Conservation (phyloP, 495 filamentous ascomycete genomes). For the Penicillium egyptiacum region DNA sequence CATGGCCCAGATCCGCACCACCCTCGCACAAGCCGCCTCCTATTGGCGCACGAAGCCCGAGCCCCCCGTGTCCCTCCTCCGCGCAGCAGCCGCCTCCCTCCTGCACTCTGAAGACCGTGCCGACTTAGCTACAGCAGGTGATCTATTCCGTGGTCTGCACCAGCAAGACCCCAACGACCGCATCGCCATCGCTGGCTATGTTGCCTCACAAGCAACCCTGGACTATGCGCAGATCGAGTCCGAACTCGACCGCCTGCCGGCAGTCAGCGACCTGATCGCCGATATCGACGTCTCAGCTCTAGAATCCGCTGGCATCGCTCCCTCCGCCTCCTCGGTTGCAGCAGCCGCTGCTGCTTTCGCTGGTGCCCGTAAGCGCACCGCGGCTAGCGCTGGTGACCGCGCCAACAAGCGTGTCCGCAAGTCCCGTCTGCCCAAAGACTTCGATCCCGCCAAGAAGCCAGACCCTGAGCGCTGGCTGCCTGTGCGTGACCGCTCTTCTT, state of each 20-base stretch:
- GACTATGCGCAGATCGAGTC: constrained; percentile 59
- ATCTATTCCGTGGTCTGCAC: constrained; percentile 71
- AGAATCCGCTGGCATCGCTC: constrained; percentile 73
- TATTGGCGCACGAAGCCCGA: constrained; percentile 69
- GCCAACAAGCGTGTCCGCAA: constrained; percentile 66
- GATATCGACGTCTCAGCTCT: constrained; percentile 69
- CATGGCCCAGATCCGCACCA: constrained; percentile 64
- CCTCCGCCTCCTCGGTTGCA: constrained; percentile 45
- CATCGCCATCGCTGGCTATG: constrained; percentile 71
- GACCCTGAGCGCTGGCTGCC: constrained; percentile 95
- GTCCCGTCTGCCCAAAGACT: constrained; percentile 73
- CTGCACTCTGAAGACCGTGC: constrained; percentile 67
- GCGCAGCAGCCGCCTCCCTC: constrained; percentile 75
- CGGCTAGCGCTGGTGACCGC: constrained; percentile 48
- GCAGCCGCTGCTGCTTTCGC: constrained; percentile 40
- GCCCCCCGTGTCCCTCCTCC: constrained; percentile 60
- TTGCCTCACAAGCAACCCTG: constrained; percentile 75
- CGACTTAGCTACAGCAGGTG: constrained; percentile 66
- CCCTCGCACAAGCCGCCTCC: constrained; percentile 76
- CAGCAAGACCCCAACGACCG: constrained; percentile 61
- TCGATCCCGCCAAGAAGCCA: constrained; percentile 67
- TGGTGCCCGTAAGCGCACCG: constrained; percentile 57
- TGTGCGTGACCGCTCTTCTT: constrained; percentile 80
- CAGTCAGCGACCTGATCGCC: constrained; percentile 62
- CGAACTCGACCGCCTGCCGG: constrained; percentile 62